Evolutionary conservation across 441 rosid genomes (phyloP).

Genomic region (Erodium texanum): DNA sequence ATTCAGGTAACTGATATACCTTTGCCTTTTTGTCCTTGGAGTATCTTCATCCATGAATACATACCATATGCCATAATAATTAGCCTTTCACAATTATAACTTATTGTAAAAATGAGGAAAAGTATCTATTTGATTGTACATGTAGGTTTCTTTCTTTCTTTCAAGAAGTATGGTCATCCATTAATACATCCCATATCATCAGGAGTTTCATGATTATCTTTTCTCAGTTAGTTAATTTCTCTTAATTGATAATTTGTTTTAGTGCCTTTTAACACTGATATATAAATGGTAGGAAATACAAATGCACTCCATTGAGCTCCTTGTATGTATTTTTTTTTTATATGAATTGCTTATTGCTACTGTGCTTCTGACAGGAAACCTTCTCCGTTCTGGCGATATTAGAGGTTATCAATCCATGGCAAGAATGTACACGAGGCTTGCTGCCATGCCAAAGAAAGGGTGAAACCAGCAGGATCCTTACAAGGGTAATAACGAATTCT

Average conservation of each 20-base stretch:
- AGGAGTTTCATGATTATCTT: neutral
- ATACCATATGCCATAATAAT: neutral
- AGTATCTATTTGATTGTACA: neutral
- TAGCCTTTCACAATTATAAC: neutral
- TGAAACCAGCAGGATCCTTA: constrained; percentile 27
- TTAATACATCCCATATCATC: neutral
- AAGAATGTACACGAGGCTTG: constrained; percentile 90
- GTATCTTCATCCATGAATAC: neutral
- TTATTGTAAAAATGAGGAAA: neutral
- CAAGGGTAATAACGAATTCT: neutral
- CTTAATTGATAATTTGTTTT: neutral
- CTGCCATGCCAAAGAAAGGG: constrained; percentile 88
- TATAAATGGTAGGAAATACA: neutral
- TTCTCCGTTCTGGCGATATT: constrained; percentile 83
- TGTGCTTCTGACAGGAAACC: constrained; percentile 50
- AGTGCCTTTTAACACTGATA: neutral
- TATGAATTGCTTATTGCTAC: neutral
- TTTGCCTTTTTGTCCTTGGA: constrained; percentile 2
- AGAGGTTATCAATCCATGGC: constrained; percentile 97
- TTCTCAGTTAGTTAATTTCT: neutral
- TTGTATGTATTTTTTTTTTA: neutral
- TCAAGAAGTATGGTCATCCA: neutral
- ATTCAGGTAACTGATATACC: constrained; percentile 51
- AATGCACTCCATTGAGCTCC: neutral
- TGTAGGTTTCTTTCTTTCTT: neutral